Evolutionary conservation across 345 rosid genomes (phyloP), one percentile per base, ranked within the genome.

Genomic region (Aquilaria sinensis): DNA sequence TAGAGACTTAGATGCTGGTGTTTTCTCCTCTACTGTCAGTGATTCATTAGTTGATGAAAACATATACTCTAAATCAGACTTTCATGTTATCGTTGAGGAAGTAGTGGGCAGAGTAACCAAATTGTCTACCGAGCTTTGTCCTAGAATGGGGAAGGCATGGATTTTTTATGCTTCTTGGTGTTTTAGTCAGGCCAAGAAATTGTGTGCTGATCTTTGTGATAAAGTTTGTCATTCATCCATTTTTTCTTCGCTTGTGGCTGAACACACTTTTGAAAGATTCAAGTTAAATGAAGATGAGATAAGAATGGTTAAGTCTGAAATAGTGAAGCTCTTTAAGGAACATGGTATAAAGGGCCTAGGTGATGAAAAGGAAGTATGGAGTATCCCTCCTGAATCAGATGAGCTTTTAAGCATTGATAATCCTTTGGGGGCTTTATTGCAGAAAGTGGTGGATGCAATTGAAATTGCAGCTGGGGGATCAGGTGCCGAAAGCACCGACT

Each of bases 101-200:
- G 74, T 92, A 56, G 78, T 83, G 57, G 92, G 98, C 46, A 83
- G 85, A 50, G 80, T 78, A 66, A 75, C 87, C 62, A 92, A 89
- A 72, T 80, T 82, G 67, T 88, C 98, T 50, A 86, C 98, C 57
- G 82, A 72, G 75, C 89, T 92, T 70, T 86, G 98, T 73, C 76
- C 98, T 60, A 73, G 69, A 51, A 83, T 92, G 98, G 96, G 86
- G 30, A 92, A 89, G 77, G 75, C 96, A 55, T 92, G 98, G 98
- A 85, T 92, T 77, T 86, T 89, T 56, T 92, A 92, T 77, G 98
- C 87, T 49, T 79, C 87, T 61, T 89, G 98, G 98, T 92, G 98
- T 75, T 92, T 85, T 68, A 70, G 50, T 79, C 96, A 85, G 72
- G 98, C 92, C 46, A 80, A 63, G 63, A 77, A 77, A 62, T 77